phyloP scores from a whole-genome alignment of 306 rosid genomes.

The Cucumis sativus region Cucumber_9930_V3 NC_026656.2:14959501-14960000 shows the following conservation, averaged over 20 bases:
- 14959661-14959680: neutral
- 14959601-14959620: constrained; percentile 4
- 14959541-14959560: neutral
- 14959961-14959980: neutral
- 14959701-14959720: neutral
- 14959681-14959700: neutral
- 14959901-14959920: too few species aligned
- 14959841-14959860: too few species aligned
- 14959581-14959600: neutral
- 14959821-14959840: too few species aligned
- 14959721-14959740: neutral
- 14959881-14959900: too few species aligned
- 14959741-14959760: constrained; percentile 8
- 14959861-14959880: too few species aligned
- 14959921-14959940: too few species aligned
- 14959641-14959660: neutral
- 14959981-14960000: neutral
- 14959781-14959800: constrained; percentile 1
- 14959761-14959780: neutral
- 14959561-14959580: neutral
- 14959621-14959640: neutral
- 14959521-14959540: constrained; percentile 4
- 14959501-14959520: neutral
- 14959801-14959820: too few species aligned
- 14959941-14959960: neutral